Conservation (phyloP, 1,284 basidiomycete genomes). For the Trichosporon inkin region DNA sequence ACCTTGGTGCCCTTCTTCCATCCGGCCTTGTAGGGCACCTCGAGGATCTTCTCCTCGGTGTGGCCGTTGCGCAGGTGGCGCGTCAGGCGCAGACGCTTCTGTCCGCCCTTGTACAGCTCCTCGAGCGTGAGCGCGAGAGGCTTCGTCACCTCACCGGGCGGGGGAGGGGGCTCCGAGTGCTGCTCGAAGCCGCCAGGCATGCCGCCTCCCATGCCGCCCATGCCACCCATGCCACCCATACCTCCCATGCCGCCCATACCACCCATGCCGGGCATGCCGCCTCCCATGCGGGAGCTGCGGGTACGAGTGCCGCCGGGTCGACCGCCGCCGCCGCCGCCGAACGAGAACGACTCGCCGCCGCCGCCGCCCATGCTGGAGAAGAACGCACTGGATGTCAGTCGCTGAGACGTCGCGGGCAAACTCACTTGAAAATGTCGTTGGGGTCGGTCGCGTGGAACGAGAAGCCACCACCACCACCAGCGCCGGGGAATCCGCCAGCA, state of each 20-base stretch:
- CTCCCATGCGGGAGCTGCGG: conserved; percentile 31
- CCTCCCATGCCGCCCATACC: conserved; percentile 54
- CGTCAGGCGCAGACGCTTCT: conserved; percentile 85
- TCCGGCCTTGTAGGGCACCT: conserved; percentile 75
- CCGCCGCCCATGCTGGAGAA: conserved; percentile 53
- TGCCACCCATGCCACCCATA: conserved; percentile 51
- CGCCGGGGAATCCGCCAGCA: conserved; percentile 54
- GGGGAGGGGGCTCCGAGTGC: conserved; percentile 46
- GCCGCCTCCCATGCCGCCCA: conserved; percentile 53
- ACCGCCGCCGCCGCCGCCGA: conserved; percentile 36
- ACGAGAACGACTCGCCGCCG: conserved; percentile 36
- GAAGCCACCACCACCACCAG: conserved; percentile 46
- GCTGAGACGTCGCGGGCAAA: conserved; percentile 38
- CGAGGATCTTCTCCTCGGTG: conserved; percentile 85
- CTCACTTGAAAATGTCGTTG: conserved; percentile 84
- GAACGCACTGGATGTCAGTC: conserved; percentile 58
- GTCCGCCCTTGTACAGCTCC: conserved; percentile 83
- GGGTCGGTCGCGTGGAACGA: conserved; percentile 77
- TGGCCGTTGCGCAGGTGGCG: conserved; percentile 66
- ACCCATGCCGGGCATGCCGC: conserved; percentile 26
- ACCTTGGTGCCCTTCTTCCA: conserved; percentile 77
- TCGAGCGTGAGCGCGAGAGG: conserved; percentile 83
- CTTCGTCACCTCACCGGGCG: conserved; percentile 65
- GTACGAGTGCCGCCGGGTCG: conserved; percentile 26
- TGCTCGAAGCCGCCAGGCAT: conserved; percentile 54